Conservation (phyloP, 768 basidiomycete species). For the Lactarius sp. region DNA sequence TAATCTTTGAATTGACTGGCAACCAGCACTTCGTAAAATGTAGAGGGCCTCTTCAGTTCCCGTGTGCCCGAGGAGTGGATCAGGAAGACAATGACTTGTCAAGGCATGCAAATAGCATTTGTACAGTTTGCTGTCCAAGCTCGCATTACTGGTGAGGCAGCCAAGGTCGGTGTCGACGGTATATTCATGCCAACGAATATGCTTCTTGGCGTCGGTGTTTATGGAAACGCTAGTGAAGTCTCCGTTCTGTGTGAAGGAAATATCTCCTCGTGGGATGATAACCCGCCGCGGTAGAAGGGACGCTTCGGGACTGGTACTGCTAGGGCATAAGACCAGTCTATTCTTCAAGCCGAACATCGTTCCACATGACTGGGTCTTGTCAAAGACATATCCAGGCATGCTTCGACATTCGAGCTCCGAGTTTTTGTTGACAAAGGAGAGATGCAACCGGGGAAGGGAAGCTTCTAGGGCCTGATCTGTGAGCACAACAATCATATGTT, state of each 20-base stretch:
- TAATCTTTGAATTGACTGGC: constrained; percentile 39
- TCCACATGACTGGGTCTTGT: constrained; percentile 30
- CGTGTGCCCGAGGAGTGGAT: too few relatives aligned
- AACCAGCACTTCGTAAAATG: constrained; percentile 4
- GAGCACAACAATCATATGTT: not conserved
- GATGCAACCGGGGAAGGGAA: too few relatives aligned
- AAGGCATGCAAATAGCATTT: too few relatives aligned
- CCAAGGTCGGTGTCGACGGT: constrained; percentile 28
- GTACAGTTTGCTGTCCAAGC: too few relatives aligned
- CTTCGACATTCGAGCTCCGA: too few relatives aligned
- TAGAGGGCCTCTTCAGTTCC: too few relatives aligned
- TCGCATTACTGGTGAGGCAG: too few relatives aligned
- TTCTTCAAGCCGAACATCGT: constrained; percentile 42
- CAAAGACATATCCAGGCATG: too few relatives aligned
- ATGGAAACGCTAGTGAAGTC: constrained; percentile 10
- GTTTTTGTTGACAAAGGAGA: too few relatives aligned
- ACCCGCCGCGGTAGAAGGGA: not conserved
- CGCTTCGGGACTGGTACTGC: not conserved
- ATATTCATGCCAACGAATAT: constrained; percentile 31
- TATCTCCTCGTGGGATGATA: too few relatives aligned
- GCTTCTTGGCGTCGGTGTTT: not conserved
- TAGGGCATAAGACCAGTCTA: not conserved
- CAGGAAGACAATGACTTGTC: too few relatives aligned
- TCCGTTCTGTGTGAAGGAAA: not conserved
- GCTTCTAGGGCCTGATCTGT: not conserved